Base-by-base conservation (phyloP, 2,329 filamentous ascomycete species). In the Xylariomycetidae sp. region DNA sequence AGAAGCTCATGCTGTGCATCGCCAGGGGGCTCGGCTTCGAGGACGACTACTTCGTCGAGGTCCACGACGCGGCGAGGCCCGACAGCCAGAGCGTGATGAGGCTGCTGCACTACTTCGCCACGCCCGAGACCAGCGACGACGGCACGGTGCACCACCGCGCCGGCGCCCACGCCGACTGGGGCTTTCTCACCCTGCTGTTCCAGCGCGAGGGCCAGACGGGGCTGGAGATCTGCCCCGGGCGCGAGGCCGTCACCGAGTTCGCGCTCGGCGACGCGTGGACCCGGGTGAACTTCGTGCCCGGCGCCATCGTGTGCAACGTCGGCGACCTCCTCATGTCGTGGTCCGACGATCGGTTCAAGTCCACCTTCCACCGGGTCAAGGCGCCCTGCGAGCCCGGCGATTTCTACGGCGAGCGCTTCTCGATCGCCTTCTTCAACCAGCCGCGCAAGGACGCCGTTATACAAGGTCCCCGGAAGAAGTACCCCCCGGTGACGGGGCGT, bases 281-380 rank as follows among this genome's bases (percentile, higher is more conserved):
- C 9, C 74, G 74, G 38, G 67, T 83, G 12, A 69, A 75, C 40
- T 71, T 72, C 5, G 57, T 51, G 3, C 60, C 62, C 0, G 72
- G 68, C 1, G 69, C 70, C 40, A 75, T 79, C 35, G 71, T 83
- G 7, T 82, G 77, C 55, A 82, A 81, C 45, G 77, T 82, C 40
- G 79, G 79, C 4, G 78, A 83, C 49, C 59, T 82, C 34, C 62
- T 83, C 12, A 82, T 83, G 79, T 71, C 65, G 26, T 81, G 78
- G 77, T 75, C 69, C 18, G 78, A 82, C 49, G 80, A 82, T 53
- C 68, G 77, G 13, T 81, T 82, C 62, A 82, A 82, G 57, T 77
- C 70, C 25, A 80, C 77, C 0, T 76, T 80, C 33, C 79, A 82
- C 55, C 68, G 77, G 4, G 77, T 82, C 37, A 78, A 77, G 56